Base-by-base conservation (phyloP, 2,329 filamentous ascomycete genomes). In the Podosphaera fusca region DNA sequence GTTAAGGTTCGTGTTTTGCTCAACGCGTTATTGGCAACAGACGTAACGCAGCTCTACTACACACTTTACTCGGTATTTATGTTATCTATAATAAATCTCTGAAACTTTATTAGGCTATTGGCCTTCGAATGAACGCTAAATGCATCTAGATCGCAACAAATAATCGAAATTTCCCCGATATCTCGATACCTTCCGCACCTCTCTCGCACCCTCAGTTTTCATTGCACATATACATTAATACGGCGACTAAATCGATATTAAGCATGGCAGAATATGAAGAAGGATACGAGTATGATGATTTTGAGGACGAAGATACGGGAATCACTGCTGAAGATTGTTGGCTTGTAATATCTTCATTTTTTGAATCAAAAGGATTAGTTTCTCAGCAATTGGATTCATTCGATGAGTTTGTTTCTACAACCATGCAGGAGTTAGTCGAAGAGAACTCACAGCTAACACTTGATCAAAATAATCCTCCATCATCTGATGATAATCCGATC, bases 301-400 rank as follows among this genome's bases (percentile, higher is more conserved):
- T 84, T 64, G 80, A 77, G 59, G 81, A 84, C 60, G 81, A 84
- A 60, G 79, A 82, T 60, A 73, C 76, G 59, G 75, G 75, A 64
- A 95, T 96, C 72, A 95, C 89, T 33, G 87, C 89, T 60, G 92
- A 96, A 74, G 94, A 98, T 72, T 95, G 88, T 75, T 98, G 94
- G 92, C 85, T 85, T 62, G 90, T 96, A 67, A 96, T 98, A 69
- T 88, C 86, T 58, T 85, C 92, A 8, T 96, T 95, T 75, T 98
- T 98, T 73, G 87, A 95, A 64, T 79, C 82, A 61, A 98, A 96
- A 72, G 90, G 92, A 66, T 78, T 98, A 36, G 92, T 95, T 30
- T 95, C 92, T 14, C 90, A 98, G 71, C 92, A 98, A 74, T 82
- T 96, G 61, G 90, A 96, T 69, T 98, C 94, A 0, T 98, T 95